Base-by-base conservation (phyloP, 768 basidiomycete genomes). In the Mycena vulgaris region DNA sequence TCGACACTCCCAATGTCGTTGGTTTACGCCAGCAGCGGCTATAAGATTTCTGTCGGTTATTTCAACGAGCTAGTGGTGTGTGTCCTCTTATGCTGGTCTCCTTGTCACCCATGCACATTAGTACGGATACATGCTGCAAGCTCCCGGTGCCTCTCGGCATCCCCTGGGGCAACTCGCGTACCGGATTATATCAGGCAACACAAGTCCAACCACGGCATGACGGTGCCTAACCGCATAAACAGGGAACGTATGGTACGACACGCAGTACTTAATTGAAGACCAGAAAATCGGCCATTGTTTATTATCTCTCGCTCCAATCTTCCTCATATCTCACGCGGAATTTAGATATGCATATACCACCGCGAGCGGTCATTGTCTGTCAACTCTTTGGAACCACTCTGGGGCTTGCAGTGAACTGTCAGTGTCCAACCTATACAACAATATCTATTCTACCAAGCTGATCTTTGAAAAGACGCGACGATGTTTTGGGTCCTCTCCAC, bases 71-170 rank as follows among this genome's bases (percentile, higher is more conserved):
- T 60, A 3, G 13, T 47, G 17, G 58, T 47, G 30, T 21, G 42
- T 60, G 21, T 21, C 58, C 23, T 10, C 40, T 27, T n/a, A n/a
- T n/a, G n/a, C n/a, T n/a, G n/a, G n/a, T n/a, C n/a, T n/a, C n/a
- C n/a, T n/a, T n/a, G n/a, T n/a, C n/a, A n/a, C n/a, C n/a, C n/a
- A 27, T n/a, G 21, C n/a, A 3, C 42, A 5, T 1, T 19, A 9
- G 63, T 64, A 64, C 39, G 64, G 64, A 39, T 66, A 39, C 40
- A 59, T 52, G 64, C 33, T 66, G 33, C 21, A 40, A n/a, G 30
- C 35, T 3, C 56, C 31, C 42, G 57, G 65, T 25, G 27, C 56
- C 5, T 66, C 65, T 3, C 19, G 65, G 13, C 65, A 66, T 23
- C 57, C 56, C 6, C 48, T 66, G 2, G 65, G 65, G 3, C 65